phyloP scores from a whole-genome alignment of 1,139 yeast genomes.

The Suhomyces choctaworum region DNA sequence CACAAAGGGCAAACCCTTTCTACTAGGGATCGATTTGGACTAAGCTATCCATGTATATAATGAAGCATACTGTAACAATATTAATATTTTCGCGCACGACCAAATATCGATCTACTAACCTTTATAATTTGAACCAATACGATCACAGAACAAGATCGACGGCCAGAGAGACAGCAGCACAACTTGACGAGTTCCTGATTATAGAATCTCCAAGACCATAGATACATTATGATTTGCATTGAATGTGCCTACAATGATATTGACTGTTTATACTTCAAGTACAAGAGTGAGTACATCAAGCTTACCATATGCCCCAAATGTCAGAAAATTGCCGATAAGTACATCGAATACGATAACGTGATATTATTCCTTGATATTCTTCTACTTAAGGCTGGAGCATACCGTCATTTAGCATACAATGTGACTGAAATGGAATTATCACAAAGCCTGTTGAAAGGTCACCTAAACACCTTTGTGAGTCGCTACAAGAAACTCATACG shows the following conservation, averaged over 20 bases:
- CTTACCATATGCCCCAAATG: conserved; percentile 78
- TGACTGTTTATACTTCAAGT: conserved; percentile 63
- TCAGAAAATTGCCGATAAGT: conserved; percentile 77
- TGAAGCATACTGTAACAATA: too few relatives aligned
- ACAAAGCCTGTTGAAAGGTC: conserved; percentile 11
- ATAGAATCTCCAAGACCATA: neutral
- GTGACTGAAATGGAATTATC: conserved; percentile 41
- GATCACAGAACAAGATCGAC: too few relatives aligned
- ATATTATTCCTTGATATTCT: conserved; percentile 79
- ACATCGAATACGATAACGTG: conserved; percentile 87
- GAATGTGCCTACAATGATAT: conserved; percentile 72
- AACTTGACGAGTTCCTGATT: too few relatives aligned
- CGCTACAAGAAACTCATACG: conserved; percentile 40
- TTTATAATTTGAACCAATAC: too few relatives aligned
- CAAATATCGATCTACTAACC: conserved; percentile 2
- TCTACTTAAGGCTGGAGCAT: conserved; percentile 84
- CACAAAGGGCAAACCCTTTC: neutral
- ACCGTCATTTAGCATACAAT: conserved; percentile 84
- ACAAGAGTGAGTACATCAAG: conserved; percentile 77
- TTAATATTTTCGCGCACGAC: conserved; percentile 5
- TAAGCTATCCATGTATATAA: too few relatives aligned
- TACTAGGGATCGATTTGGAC: too few relatives aligned
- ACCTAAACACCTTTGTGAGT: conserved; percentile 2
- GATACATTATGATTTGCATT: conserved; percentile 70
- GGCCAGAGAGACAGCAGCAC: too few relatives aligned